Evolutionary conservation across 306 rosid species (phyloP).

Genomic region (Begonia masoniana): DNA sequence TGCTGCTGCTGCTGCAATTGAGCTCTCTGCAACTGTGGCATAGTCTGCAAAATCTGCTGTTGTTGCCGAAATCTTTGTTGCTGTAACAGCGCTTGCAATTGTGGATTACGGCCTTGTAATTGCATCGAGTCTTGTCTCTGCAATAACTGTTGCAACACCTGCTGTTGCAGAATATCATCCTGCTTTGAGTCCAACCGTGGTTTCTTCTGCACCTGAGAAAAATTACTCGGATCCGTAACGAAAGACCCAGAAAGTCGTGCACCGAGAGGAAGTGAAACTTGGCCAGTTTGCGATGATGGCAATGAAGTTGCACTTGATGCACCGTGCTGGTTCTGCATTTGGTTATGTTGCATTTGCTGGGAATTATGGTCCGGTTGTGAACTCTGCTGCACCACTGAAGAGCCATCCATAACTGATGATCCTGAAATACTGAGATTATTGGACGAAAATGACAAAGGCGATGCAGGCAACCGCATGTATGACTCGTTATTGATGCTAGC

Average conservation of each 20-base stretch:
- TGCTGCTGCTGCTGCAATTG: slow-evolving; percentile 51
- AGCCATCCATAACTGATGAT: slow-evolving; percentile 85
- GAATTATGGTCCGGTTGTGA: slow-evolving; percentile 73
- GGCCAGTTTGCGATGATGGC: slow-evolving; percentile 49
- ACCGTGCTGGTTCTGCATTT: slow-evolving; percentile 49
- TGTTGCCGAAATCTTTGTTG: slow-evolving; percentile 70
- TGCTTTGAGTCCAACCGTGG: slow-evolving; percentile 76
- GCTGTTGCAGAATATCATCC: slow-evolving; percentile 74
- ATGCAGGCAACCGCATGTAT: slow-evolving; percentile 75
- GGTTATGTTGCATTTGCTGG: slow-evolving; percentile 64
- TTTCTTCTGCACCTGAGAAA: slow-evolving; percentile 55
- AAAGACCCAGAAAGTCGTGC: slow-evolving; percentile 48
- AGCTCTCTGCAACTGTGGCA: slow-evolving; percentile 74
- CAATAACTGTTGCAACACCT: slow-evolving; percentile 62
- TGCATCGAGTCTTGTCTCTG: slow-evolving; percentile 82
- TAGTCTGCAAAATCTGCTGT: slow-evolving; percentile 61
- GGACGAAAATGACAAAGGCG: slow-evolving; percentile 93
- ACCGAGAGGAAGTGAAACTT: slow-evolving; percentile 41
- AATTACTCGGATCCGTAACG: slow-evolving; percentile 60
- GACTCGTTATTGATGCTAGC: slow-evolving; percentile 85
- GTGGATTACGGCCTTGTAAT: slow-evolving; percentile 63
- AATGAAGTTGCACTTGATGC: slow-evolving; percentile 57
- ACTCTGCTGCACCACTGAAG: slow-evolving; percentile 70
- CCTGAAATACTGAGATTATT: slow-evolving; percentile 85
- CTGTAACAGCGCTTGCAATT: slow-evolving; percentile 62